Base-by-base conservation (phyloP, 2,329 filamentous ascomycete species). In the Byssoonygena ceratinophila region DNA sequence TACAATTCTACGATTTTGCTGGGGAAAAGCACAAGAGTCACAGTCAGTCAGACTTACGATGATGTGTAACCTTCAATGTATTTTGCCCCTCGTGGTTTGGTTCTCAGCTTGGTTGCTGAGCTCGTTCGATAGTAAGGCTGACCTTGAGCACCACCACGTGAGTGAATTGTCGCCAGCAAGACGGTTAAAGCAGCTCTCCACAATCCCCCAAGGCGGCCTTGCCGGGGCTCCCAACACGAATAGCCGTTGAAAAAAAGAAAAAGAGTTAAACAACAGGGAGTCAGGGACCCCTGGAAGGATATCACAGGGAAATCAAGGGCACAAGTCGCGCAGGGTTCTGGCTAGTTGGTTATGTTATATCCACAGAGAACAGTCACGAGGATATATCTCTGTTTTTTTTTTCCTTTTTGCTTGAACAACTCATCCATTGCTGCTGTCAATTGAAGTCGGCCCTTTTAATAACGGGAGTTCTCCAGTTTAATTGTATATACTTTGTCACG, bases 131-230 rank as follows among this genome's bases (percentile, higher is more conserved):
- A 40, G 46, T 49, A 39, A 49, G 46, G 32, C 46, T 40, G 36
- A 40, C n/a, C 41, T 12, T 34, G 45, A n/a, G 11, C 4, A 7
- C 12, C 22, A n/a, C 46, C 46, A 49, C 36, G 46, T 49, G 36
- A 49, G 9, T 31, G 8, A 22, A 49, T 49, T 8, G 22, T 49
- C 46, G 34, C 46, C 46, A 22, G 27, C 46, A 16, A 49, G 14
- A 49, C 37, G 46, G 46, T 20, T 3, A 36, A n/a, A 46, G 44
- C 7, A n/a, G 3, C 1, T 43, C 9, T 22, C 7, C 18, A 5
- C 22, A 18, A 29, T 41, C 2, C 11, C 41, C 29, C 41, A 29
- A n/a, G 23, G 41, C 9, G 41, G 25, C 41, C 41, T 31, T n/a
- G 23, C 39, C 20, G 5, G n/a, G 25, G n/a, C 14, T 9, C 4